These are phyloP conservation scores for Phytophthora lateralis DNA, from an alignment of 352 stramenopile species.

Conservation along the genomic window DNA sequence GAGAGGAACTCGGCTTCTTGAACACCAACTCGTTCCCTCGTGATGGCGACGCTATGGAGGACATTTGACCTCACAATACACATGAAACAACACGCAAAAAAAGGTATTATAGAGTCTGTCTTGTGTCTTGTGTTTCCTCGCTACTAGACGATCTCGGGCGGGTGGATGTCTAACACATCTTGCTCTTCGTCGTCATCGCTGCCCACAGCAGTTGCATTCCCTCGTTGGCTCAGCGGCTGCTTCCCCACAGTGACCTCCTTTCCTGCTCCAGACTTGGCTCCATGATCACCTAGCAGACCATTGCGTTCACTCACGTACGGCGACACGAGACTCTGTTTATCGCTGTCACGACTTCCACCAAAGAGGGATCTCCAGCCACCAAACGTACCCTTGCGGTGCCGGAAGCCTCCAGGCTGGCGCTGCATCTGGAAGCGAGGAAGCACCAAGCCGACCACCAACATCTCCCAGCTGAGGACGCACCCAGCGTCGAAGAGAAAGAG, in stretches of 20 bases:
- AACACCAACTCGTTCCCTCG: not conserved
- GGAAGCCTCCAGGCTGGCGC: conserved; percentile 29
- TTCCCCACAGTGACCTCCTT: conserved; percentile 19
- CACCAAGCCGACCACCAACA: conserved; percentile 59
- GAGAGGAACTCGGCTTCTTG: conserved; percentile 31
- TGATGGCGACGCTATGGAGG: conserved; percentile 14
- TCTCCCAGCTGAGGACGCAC: conserved; percentile 63
- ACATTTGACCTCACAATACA: conserved; percentile 13
- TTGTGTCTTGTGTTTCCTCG: not conserved
- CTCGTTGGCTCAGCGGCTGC: conserved; percentile 15
- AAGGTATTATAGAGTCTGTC: conserved; percentile 19
- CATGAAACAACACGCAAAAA: conserved; percentile 23
- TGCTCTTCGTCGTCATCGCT: conserved; percentile 51
- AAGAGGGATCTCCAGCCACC: conserved; percentile 29
- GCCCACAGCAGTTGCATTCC: conserved; percentile 2
- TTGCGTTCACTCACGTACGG: conserved; percentile 57
- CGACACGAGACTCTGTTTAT: conserved; percentile 50
- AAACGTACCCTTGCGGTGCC: conserved; percentile 17
- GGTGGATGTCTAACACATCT: conserved; percentile 44
- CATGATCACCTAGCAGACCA: conserved; percentile 42
- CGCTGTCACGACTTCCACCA: conserved; percentile 13
- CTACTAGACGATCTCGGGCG: conserved; percentile 40
- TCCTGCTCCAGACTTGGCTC: conserved; percentile 13
- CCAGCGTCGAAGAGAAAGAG: conserved; percentile 70
- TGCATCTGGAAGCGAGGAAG: conserved; percentile 59